phyloP scores from a whole-genome alignment of 129 eudicot species.

The Ambrosia trifida region DNA sequence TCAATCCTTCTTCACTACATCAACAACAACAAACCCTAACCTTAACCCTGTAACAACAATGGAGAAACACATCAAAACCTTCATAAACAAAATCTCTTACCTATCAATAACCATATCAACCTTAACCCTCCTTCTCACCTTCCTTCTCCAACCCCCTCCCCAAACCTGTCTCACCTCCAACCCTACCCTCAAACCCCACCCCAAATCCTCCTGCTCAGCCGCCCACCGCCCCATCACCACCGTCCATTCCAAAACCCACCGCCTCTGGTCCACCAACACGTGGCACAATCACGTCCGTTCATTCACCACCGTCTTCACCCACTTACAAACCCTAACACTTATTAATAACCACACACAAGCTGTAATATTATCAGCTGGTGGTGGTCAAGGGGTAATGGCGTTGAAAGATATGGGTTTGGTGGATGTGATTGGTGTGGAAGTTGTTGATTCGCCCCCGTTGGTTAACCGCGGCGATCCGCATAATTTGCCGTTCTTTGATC shows the following conservation, averaged over 20 bases:
- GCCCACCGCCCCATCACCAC: constrained; percentile 67
- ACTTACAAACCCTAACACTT: constrained; percentile 32
- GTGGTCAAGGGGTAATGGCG: constrained; percentile 79
- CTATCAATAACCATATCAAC: constrained; percentile 54
- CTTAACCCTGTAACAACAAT: constrained; percentile 24
- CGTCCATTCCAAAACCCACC: constrained; percentile 48
- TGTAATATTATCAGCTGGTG: constrained; percentile 72
- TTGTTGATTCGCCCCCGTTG: constrained; percentile 74
- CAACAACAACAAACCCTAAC: constrained; percentile 3
- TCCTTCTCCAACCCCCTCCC: constrained; percentile 66
- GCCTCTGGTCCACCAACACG: constrained; percentile 70
- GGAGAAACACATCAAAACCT: constrained; percentile 62
- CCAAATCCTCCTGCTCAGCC: constrained; percentile 79
- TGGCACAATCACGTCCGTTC: constrained; percentile 65
- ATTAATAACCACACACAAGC: constrained; percentile 50
- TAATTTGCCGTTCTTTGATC: constrained; percentile 74
- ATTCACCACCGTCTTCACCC: constrained; percentile 44
- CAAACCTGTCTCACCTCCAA: constrained; percentile 49
- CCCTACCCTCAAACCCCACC: constrained; percentile 58
- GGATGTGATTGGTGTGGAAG: constrained; percentile 77
- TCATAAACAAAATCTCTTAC: constrained; percentile 53
- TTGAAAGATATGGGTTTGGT: constrained; percentile 49
- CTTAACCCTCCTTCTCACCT: constrained; percentile 40
- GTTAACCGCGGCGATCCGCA: constrained; percentile 79
- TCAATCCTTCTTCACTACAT: constrained; percentile 10